Evolutionary conservation across 352 stramenopile species (phyloP).

Genomic region (Sclerospora graminicola): DNA sequence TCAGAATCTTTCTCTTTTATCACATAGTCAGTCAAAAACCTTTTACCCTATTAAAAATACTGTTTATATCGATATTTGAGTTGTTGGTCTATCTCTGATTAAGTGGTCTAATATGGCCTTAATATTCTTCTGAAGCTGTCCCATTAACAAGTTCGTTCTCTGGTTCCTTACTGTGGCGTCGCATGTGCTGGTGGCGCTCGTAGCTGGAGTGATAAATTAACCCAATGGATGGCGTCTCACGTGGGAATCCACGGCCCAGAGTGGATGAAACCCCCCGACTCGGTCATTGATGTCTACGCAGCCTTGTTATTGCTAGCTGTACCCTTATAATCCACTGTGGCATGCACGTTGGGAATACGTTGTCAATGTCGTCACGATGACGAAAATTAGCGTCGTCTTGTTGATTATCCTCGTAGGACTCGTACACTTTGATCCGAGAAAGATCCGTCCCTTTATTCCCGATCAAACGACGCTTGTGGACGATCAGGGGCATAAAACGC

Average conservation of each 20-base stretch:
- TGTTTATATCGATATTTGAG: no score
- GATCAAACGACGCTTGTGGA: constrained; percentile 11
- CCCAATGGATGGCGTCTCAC: constrained; percentile 61
- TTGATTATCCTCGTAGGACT: constrained; percentile 91
- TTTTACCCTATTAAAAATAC: no score
- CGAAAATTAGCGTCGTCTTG: constrained; percentile 83
- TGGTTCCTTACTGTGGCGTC: no score
- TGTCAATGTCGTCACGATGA: constrained; percentile 86
- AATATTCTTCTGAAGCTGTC: no score
- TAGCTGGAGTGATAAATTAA: constrained; percentile 91
- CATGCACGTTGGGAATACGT: constrained; percentile 81
- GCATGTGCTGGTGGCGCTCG: constrained; percentile 85
- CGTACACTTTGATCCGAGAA: constrained; percentile 63
- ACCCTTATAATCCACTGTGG: constrained; percentile 68
- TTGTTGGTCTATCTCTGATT: no score
- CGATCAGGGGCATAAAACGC: constrained; percentile 17
- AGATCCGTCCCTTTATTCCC: constrained; percentile 83
- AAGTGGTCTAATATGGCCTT: no score
- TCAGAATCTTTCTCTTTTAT: no score
- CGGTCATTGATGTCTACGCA: constrained; percentile 54
- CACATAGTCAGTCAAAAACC: no score
- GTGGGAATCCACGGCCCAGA: constrained; percentile 27
- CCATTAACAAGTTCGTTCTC: no score
- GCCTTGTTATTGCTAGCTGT: constrained; percentile 62
- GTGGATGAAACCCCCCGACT: constrained; percentile 65